phyloP scores from a whole-genome alignment of 768 basidiomycete genomes.

The Leccinum imitatum region DNA sequence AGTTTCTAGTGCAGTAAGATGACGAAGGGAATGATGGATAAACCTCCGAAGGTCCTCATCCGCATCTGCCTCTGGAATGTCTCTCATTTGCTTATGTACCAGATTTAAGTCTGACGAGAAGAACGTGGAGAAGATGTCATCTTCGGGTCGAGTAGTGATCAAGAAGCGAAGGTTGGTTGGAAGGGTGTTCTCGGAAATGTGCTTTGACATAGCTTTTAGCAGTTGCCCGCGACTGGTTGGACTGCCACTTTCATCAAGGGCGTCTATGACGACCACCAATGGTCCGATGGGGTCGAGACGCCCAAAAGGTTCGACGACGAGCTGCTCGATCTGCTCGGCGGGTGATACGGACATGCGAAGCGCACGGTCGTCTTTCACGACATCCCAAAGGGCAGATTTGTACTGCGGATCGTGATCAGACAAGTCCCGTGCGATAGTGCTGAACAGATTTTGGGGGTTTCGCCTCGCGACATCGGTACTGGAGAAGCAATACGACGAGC shows the following conservation, averaged over 20 bases:
- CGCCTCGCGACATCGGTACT: too few relatives aligned
- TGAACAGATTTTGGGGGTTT: too few relatives aligned
- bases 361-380: too few relatives aligned
- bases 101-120: fast-evolving
- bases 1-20: fast-evolving
- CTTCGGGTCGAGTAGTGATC: too few relatives aligned
- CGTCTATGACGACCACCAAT: not conserved
- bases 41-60: not conserved
- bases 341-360: too few relatives aligned
- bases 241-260: not conserved
- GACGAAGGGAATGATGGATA: not conserved
- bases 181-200: not conserved
- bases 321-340: not conserved
- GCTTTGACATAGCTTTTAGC: not conserved
- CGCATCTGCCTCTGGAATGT: fast-evolving
- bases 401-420: too few relatives aligned
- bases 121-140: not conserved
- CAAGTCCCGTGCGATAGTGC: too few relatives aligned
- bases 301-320: not conserved
- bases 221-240: not conserved
- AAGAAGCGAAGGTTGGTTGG: not conserved
- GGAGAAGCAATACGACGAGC: too few relatives aligned
- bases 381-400: too few relatives aligned
- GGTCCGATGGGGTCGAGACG: not conserved
- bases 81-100: not conserved